Conservation (phyloP, 2,329 filamentous ascomycete species). For the Mollisiaceae sp. region DNA sequence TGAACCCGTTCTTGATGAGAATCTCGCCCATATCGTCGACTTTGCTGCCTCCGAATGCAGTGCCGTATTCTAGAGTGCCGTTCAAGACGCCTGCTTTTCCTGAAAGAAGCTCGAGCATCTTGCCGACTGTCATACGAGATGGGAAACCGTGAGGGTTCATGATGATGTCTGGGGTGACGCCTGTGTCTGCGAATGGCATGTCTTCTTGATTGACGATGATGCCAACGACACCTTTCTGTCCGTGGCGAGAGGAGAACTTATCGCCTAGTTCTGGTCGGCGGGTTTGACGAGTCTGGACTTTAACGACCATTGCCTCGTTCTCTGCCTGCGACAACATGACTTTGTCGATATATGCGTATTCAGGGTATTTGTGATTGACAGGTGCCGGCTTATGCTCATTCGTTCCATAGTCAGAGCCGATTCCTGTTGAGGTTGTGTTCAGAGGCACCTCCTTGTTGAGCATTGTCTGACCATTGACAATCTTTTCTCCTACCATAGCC, state of each 20-base stretch:
- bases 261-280: conserved; percentile 93
- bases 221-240: conserved; percentile 96
- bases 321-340: conserved; percentile 93
- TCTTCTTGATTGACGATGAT: conserved; percentile 97
- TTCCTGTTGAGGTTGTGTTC: conserved; percentile 74
- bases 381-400: conserved; percentile 69
- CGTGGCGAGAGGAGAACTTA: conserved; percentile 98
- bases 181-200: conserved; percentile 91
- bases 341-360: conserved; percentile 92
- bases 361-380: conserved; percentile 80
- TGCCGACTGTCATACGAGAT: conserved; percentile 98
- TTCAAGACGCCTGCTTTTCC: conserved; percentile 91
- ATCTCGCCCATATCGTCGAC: conserved; percentile 89
- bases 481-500: conserved; percentile 80
- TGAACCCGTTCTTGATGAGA: conserved; percentile 87
- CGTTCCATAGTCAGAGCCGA: conserved; percentile 68
- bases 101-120: conserved; percentile 92
- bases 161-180: conserved; percentile 96
- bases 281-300: conserved; percentile 95
- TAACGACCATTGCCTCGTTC: conserved; percentile 83
- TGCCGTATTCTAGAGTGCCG: conserved; percentile 89
- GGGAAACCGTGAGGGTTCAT: conserved; percentile 99
- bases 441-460: conserved; percentile 87
- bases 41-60: conserved; percentile 80
- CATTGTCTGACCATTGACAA: conserved; percentile 82